Evolutionary conservation across 1,139 yeast genomes (phyloP), one percentile per base, ranked within the genome.

Genomic region (Zygosaccharomyces sapae): DNA sequence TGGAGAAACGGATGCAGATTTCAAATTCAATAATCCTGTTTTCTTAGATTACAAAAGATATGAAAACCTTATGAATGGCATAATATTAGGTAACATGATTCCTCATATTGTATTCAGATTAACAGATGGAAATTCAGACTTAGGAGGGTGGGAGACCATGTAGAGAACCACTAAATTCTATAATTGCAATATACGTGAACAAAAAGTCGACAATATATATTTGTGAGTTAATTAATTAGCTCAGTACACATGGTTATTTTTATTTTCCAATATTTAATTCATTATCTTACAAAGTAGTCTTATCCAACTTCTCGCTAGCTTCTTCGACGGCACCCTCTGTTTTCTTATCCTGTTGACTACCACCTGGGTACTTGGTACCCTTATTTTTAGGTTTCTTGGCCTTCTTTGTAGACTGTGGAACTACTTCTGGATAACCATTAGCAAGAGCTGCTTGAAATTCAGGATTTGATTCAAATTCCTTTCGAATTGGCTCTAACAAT

Each of bases 91-190:
- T 51, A 94, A 89, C 61, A 86, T 86, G 58, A 73, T 87, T 10
- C 83, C 89, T 2, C 88, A 87, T 56, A 74, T 76, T 47, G 82
- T 90, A 39, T 90, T 88, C 1, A 74, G 97, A 55, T 82, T 81
- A 54, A 73, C 92, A 30, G 97, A 90, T 57, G 80, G 83, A 40
- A 80, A 77, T 5, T 69, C 83, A 33, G 97, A 92, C 66, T 80
- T 86, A 31, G 97, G 97, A 9, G 97, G 97, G 1, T 92, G 98
- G 98, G 94, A 86, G 58, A 87, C 97, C 1, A 70, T 90, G 61
- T 90, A 70, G 12, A 24, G 7, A 38, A 8, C 36, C 5, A 38
- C 33, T 16, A 33, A 37, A 33, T 19, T 13, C 8, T 18, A n/a
- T 12, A 33, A 12, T 30, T 36, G 13, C 27, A n/a, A 31, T 31